Evolutionary conservation across 2,329 filamentous ascomycete genomes (phyloP), one percentile per base, ranked within the genome.

Genomic region (Ploettnerulaceae sp.): DNA sequence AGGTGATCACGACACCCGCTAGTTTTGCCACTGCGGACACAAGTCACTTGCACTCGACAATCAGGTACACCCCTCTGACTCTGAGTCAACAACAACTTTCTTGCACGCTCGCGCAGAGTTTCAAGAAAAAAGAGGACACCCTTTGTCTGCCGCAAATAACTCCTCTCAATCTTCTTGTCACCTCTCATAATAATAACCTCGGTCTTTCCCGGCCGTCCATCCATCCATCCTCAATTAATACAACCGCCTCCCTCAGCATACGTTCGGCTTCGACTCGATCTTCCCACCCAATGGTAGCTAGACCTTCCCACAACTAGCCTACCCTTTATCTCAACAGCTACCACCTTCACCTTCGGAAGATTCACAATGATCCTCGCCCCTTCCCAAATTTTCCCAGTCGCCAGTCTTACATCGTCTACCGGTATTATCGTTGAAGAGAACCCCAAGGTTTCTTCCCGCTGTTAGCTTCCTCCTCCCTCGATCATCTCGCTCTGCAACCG

Each of bases 371-470:
- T 70, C 75, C 63, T 79, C 78, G 72, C 68, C 71, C 69, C 66
- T 67, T 65, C 64, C 60, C 60, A 60, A 60, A 57, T 64, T 64
- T 66, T 64, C 70, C 74, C 77, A 81, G 79, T 82, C 77, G 77
- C 73, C 75, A 70, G 76, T 76, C 74, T 71, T 67, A 74, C 71
- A 69, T 71, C 69, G 76, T 78, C 74, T 64, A 71, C 76, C 76
- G 75, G 76, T 76, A 66, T 71, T 64, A 71, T 77, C 71, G 65
- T 71, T 70, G 71, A 72, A 73, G 71, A 70, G 64, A 68, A 62
- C 58, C 33, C 24, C 44, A 57, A 52, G 53, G 53, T 53, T 66
- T 63, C 59, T 64, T 60, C 67, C 72, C 65, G 69, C 71, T 58
- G 63, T 57, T 57, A 41, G 50, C 55, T 56, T 63, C 64, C 62